phyloP scores from a whole-genome alignment of 352 stramenopile genomes.

The Plasmopara halstedii region DNA sequence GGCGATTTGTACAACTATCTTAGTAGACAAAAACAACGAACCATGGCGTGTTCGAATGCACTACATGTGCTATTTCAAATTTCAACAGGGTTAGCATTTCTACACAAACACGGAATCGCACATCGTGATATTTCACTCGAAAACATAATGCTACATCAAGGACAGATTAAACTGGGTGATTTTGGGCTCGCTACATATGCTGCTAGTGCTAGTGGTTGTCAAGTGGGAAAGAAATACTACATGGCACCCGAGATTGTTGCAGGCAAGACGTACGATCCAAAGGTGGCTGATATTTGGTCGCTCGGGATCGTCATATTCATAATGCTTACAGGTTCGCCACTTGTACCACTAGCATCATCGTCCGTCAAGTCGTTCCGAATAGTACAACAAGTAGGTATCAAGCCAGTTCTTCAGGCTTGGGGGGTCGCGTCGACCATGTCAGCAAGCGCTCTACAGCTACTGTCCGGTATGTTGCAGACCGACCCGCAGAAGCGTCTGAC shows the following conservation, averaged over 20 bases:
- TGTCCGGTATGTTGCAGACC: constrained; percentile 23
- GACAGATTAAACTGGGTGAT: constrained; percentile 37
- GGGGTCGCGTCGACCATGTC: constrained; percentile 16
- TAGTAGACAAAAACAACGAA: constrained; percentile 10
- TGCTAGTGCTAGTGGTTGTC: constrained; percentile 3
- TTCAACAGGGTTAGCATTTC: constrained; percentile 18
- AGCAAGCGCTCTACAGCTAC: constrained; percentile 12
- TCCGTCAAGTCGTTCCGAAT: constrained; percentile 24
- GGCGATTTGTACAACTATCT: constrained; percentile 34
- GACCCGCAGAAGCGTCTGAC: constrained; percentile 21
- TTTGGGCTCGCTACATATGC: constrained; percentile 34
- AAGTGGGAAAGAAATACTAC: constrained; percentile 46
- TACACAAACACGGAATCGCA: constrained; percentile 25
- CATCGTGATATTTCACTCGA: constrained; percentile 38
- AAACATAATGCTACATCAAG: constrained; percentile 32
- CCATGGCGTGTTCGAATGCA: constrained; percentile 17
- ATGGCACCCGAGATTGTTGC: constrained; percentile 44
- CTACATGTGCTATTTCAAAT: constrained; percentile 28
- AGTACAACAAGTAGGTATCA: constrained; percentile 21
- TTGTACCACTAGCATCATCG: constrained; percentile 25
- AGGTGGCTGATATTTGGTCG: constrained; percentile 49
- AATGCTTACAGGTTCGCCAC: constrained; percentile 49
- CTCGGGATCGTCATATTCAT: constrained; percentile 62
- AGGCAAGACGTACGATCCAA: constrained; percentile 28
- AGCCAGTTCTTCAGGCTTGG: constrained; percentile 22